Evolutionary conservation across 306 rosid species (phyloP).

Genomic region (Sechiopsis laciniata): DNA sequence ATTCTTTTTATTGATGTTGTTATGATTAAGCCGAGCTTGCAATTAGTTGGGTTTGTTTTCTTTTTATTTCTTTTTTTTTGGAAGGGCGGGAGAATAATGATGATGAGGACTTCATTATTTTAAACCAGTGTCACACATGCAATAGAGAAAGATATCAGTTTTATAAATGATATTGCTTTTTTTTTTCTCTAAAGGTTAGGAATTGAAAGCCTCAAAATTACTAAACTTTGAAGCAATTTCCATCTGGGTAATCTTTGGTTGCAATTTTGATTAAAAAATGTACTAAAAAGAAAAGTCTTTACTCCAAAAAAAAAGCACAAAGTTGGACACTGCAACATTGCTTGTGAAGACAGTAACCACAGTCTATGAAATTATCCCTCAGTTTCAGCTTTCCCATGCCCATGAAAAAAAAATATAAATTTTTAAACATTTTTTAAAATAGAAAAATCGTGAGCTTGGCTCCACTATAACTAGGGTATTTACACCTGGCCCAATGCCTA

Average conservation of each 20-base stretch:
- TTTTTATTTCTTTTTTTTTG: not conserved
- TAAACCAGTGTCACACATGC: not conserved
- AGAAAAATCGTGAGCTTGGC: too few species aligned
- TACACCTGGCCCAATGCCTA: too few species aligned
- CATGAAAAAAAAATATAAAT: not conserved
- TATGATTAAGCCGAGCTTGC: slow-evolving; percentile 16
- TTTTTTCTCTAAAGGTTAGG: not conserved
- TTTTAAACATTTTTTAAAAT: too few species aligned
- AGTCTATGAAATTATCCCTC: not conserved
- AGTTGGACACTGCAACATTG: too few species aligned
- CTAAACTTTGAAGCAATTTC: slow-evolving; percentile 5
- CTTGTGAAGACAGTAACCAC: too few species aligned
- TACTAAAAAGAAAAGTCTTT: slow-evolving; percentile 4
- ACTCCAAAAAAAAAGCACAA: too few species aligned
- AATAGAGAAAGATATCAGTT: not conserved
- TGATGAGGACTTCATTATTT: not conserved
- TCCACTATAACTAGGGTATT: too few species aligned
- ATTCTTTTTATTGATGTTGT: not conserved
- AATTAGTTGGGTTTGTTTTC: slow-evolving; percentile 11
- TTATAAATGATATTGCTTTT: not conserved
- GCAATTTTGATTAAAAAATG: slow-evolving; percentile 17
- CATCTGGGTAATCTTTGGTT: slow-evolving; percentile 20
- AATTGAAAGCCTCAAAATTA: slow-evolving; percentile 3
- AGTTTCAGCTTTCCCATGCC: slow-evolving; percentile 6
- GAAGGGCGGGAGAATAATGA: not conserved